Percentiles rank a stretch among this genome's conserved stretches.
Evolutionary conservation across 2,329 filamentous ascomycete species (phyloP).

Genomic region (Didymella keratinophila): DNA sequence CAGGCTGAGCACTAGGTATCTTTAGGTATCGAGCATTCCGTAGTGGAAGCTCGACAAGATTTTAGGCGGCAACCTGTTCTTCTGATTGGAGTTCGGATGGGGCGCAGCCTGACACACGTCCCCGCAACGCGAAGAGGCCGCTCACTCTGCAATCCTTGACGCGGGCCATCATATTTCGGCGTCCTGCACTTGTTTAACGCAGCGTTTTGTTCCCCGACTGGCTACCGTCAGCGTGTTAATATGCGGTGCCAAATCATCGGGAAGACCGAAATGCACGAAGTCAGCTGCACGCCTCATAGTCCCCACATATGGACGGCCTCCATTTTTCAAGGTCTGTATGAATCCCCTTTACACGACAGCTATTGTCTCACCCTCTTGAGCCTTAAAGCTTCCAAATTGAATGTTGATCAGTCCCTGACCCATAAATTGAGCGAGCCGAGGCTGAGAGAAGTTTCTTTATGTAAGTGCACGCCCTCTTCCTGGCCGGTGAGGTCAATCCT

Average conservation of each 20-base stretch:
- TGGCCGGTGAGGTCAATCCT: no score
- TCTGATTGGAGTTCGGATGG: constrained; percentile 2
- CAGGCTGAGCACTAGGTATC: constrained; percentile 19
- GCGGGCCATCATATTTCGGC: neutral
- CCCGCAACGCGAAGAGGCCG: neutral
- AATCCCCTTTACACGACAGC: no score
- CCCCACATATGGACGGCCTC: constrained; percentile 18
- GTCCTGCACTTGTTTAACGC: neutral
- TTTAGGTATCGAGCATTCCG: constrained; percentile 18
- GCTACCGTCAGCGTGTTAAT: constrained; percentile 11
- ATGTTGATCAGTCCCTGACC: no score
- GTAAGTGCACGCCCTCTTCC: no score
- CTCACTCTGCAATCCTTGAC: constrained; percentile 7
- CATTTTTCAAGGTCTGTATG: neutral
- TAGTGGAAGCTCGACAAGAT: constrained; percentile 6
- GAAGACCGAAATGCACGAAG: neutral
- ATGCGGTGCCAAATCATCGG: constrained; percentile 6
- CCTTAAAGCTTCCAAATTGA: no score
- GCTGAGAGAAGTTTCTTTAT: no score
- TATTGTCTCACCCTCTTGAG: no score
- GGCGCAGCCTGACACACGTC: constrained; percentile 5
- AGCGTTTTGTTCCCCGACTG: neutral
- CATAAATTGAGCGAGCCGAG: no score
- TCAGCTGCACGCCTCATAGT: constrained; percentile 3
- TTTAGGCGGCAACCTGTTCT: neutral